Percentiles rank a stretch among this genome's conserved stretches.
These are phyloP conservation scores for Penicillium thymicola DNA, from an alignment of 2,329 filamentous ascomycete genomes.

Conservation along the genomic window DNA sequence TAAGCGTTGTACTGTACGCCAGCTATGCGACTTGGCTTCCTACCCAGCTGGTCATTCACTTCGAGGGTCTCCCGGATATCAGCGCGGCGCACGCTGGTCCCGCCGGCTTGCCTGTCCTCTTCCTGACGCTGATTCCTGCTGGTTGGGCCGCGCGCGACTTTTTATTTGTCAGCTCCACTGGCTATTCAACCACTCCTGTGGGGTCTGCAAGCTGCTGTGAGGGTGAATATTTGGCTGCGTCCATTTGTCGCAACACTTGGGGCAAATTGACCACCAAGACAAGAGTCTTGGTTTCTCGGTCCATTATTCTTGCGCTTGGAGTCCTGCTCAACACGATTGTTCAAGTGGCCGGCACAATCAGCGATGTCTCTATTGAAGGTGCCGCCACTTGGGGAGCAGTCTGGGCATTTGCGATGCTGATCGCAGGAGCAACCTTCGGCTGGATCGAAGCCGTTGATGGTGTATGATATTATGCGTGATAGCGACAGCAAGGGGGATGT, in stretches of 20 bases:
- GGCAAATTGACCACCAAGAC: slow-evolving; percentile 60
- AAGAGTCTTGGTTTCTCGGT: slow-evolving; percentile 64
- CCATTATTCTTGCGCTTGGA: slow-evolving; percentile 48
- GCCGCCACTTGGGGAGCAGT: slow-evolving; percentile 69
- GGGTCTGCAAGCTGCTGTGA: slow-evolving; percentile 60
- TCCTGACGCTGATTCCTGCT: slow-evolving; percentile 60
- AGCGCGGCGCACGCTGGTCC: slow-evolving; percentile 64
- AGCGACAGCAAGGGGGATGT: not conserved
- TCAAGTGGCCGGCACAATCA: slow-evolving; percentile 63
- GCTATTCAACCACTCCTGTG: slow-evolving; percentile 45
- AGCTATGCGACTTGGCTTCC: slow-evolving; percentile 70
- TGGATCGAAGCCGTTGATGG: slow-evolving; percentile 43
- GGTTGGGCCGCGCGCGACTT: slow-evolving; percentile 72
- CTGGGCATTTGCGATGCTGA: slow-evolving; percentile 60
- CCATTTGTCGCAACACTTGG: slow-evolving; percentile 58
- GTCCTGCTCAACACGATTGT: slow-evolving; percentile 57
- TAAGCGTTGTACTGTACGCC: slow-evolving; percentile 67
- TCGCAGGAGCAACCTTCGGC: slow-evolving; percentile 32
- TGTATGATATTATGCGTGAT: slow-evolving; percentile 21
- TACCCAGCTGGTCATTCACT: slow-evolving; percentile 68
- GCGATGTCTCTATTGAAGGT: slow-evolving; percentile 67
- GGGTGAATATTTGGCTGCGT: slow-evolving; percentile 66
- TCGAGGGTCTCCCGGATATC: slow-evolving; percentile 67
- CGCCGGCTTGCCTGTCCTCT: slow-evolving; percentile 46
- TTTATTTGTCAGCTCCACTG: slow-evolving; percentile 63